Evolutionary conservation across 2,329 filamentous ascomycete species (phyloP), one percentile per base, ranked within the genome.

Genomic region (Penicillium sumatraense): DNA sequence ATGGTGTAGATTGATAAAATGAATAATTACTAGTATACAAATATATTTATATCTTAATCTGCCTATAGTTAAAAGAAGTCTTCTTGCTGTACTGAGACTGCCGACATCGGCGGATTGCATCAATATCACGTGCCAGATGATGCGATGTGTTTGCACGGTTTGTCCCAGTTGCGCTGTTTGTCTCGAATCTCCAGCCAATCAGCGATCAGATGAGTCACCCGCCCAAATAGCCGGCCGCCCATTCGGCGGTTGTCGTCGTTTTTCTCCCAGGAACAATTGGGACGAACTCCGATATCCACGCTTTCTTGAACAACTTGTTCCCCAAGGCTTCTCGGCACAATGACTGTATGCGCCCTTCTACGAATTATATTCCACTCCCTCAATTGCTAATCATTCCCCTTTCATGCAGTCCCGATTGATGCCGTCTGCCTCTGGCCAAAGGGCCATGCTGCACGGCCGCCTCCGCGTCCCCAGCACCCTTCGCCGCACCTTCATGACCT

Each of bases 401-500:
- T 26, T 38, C 27, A 55, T 56, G 24, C 40, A 62, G 59, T 62
- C 59, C 53, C 57, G 59, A 58, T 58, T 62, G 31, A 58, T 60
- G 59, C 54, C 56, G 21, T 59, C 57, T 33, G 21, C 48, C 31
- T 49, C 55, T 45, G 59, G 59, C 57, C 57, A 53, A 46, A 53
- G 62, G 64, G 53, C 59, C 40, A 50, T 61, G 49, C 49, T 66
- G 51, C 36, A 20, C 18, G 65, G 66, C 53, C 60, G 61, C 55
- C 56, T 64, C 48, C 42, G 42, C 42, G 48, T 63, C 55, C 61
- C 60, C 24, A 66, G 56, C 38, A 63, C 57, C 23, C 54, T 64
- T 53, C 65, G 66, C 46, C 69, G 70, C 47, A 61, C 67, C 3
- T 68, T 72, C 51, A 63, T 68, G 46, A 70, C 69, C 42, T 65